A percentile compares a stretch with the other conserved stretches of the same genome.
phyloP scores from a whole-genome alignment of 225 moss, liverwort and hornwort genomes.

The Climacium dendroides region DNA sequence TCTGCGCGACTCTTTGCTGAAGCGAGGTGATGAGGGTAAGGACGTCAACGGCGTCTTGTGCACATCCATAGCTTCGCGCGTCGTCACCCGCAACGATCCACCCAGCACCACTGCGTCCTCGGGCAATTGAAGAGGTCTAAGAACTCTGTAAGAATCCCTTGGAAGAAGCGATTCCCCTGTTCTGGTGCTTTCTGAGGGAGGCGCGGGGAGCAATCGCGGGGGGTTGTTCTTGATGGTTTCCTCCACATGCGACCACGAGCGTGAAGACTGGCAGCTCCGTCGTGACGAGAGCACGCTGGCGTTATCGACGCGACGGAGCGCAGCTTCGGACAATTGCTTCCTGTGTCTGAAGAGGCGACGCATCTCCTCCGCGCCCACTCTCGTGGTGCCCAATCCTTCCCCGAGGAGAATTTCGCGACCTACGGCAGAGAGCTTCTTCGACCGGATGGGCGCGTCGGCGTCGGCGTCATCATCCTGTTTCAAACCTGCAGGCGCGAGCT shows the following conservation, averaged over 20 bases:
- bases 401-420: conserved; percentile 36
- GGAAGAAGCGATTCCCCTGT: background rate
- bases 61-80: background rate
- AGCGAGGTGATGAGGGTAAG: conserved; percentile 15
- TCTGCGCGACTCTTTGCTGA: background rate
- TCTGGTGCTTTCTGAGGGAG: background rate
- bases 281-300: background rate
- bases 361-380: background rate
- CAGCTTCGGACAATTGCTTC: conserved; percentile 2
- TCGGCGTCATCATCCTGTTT: background rate
- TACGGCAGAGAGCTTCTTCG: conserved; percentile 20
- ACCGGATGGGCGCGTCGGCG: background rate
- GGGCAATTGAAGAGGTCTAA: background rate
- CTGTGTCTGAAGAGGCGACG: background rate
- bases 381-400: background rate
- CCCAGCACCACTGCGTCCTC: background rate
- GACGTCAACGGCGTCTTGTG: background rate
- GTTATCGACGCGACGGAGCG: background rate
- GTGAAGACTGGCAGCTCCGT: background rate
- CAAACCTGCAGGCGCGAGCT: background rate
- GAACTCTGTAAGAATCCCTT: background rate
- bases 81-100: conserved; percentile 1
- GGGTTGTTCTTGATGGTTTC: background rate
- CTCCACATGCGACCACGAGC: background rate
- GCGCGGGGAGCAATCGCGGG: background rate